Evolutionary conservation across 1,139 yeast species (phyloP), one percentile per base, ranked within the genome.

Genomic region (Kodamaea derodonti): DNA sequence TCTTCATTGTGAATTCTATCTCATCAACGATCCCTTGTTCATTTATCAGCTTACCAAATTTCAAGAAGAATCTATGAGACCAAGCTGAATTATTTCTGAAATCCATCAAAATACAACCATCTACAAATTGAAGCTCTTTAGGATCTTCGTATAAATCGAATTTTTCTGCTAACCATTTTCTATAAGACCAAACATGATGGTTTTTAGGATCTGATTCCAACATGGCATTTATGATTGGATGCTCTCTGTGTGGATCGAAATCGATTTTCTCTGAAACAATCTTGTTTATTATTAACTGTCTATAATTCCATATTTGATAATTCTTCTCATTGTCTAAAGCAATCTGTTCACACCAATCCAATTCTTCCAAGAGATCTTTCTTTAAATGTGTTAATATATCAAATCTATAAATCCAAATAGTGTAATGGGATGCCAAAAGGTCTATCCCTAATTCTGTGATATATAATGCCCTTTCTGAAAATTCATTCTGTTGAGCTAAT

Each of bases 261-360:
- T 47, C 42, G 9, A 30, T 26, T 10, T 42, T 45, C 7, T 16
- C 14, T 9, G 46, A 32, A 33, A 43, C 22, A 40, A 70, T 48
- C 33, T 57, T 44, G 29, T 65, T 65, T 34, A 80, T 62, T 5
- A 83, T 48, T 31, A 76, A 58, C 51, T 84, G 90, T 35, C 97
- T 74, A 52, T 90, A 87, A 50, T 88, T 86, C 98, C 98, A 92
- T 18, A 92, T 83, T 58, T 92, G 99, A 62, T 94, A 92, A 62
- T 90, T 92, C 58, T 92, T 92, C 31, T 90, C 84, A 54, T 85
- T 81, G 8, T 74, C 80, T 34, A 84, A 54, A 0, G 96, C 92
- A 29, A 84, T 62, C 27, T 70, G 69, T 46, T 86, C 94, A 45
- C 90, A 72, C 95, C 95, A 88, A 30, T 75, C 51, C 32, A 47